A percentile compares a stretch with the other conserved stretches of the same genome.
These are phyloP conservation scores for Candida nanaspora DNA, from an alignment of 805 yeast species.

Conservation along the genomic window DNA sequence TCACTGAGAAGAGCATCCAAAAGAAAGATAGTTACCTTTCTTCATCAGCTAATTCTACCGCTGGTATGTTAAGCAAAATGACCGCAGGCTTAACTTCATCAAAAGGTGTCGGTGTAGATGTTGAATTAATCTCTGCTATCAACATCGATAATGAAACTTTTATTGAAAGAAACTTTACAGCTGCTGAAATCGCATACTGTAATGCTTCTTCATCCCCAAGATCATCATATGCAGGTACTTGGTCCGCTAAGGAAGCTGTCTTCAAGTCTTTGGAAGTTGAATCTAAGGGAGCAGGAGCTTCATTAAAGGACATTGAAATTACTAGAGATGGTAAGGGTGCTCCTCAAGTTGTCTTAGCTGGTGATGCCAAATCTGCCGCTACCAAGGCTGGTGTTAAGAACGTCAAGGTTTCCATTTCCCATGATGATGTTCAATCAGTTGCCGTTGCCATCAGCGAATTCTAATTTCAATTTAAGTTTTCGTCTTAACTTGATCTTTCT, in stretches of 20 bases:
- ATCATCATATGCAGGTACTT: conserved; percentile 93
- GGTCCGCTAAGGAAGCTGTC: conserved; percentile 99
- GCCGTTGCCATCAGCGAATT: conserved; percentile 85
- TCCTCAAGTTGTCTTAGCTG: conserved; percentile 72
- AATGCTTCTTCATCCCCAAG: conserved; percentile 63
- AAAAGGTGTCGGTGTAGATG: conserved; percentile 92
- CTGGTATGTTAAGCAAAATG: conserved; percentile 48
- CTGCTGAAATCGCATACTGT: conserved; percentile 74
- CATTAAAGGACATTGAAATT: conserved; percentile 87
- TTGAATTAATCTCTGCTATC: conserved; percentile 76
- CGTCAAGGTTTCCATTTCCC: conserved; percentile 87
- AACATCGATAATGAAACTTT: conserved; percentile 88
- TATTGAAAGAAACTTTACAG: conserved; percentile 86
- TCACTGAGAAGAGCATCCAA: conserved; percentile 46
- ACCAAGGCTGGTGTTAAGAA: conserved; percentile 55
- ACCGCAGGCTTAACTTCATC: conserved; percentile 38
- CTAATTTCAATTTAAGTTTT: conserved; percentile 11
- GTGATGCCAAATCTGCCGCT: conserved; percentile 74
- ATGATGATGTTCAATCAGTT: conserved; percentile 94
- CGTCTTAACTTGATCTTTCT: background rate
- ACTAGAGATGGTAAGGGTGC: conserved; percentile 65
- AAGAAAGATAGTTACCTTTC: conserved; percentile 34
- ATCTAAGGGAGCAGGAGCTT: conserved; percentile 92
- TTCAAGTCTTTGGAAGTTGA: conserved; percentile 90
- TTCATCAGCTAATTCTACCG: conserved; percentile 51